Evolutionary conservation across 305 asterid species (phyloP).

Genomic region (Galium porrigens): DNA sequence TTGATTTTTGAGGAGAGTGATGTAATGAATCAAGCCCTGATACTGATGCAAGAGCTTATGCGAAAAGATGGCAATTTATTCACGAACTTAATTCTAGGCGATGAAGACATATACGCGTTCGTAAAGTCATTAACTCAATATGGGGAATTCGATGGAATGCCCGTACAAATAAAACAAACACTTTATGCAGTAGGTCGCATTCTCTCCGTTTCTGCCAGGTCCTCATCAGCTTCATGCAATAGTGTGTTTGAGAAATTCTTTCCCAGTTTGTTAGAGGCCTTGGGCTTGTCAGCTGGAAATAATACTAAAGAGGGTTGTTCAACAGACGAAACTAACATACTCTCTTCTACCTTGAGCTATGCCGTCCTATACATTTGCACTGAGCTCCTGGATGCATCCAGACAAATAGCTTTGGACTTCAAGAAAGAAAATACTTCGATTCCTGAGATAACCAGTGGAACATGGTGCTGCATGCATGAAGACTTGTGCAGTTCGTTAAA

Average conservation of each 20-base stretch:
- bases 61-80: constrained; percentile 34
- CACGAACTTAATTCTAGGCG: constrained; percentile 41
- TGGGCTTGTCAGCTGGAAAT: constrained; percentile 44
- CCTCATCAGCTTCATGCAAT: constrained; percentile 51
- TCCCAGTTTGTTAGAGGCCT: constrained; percentile 42
- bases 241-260: constrained; percentile 55
- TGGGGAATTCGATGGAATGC: constrained; percentile 32
- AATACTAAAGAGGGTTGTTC: constrained; percentile 20
- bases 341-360: constrained; percentile 31
- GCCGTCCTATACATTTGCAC: constrained; percentile 56
- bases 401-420: constrained; percentile 37
- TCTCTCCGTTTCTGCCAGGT: constrained; percentile 45
- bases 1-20: constrained; percentile 58
- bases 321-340: constrained; percentile 18
- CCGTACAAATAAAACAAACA: constrained; percentile 49
- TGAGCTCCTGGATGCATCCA: constrained; percentile 68
- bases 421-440: constrained; percentile 18
- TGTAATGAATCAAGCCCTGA: constrained; percentile 47
- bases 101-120: constrained; percentile 48
- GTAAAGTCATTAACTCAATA: constrained; percentile 36
- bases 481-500: constrained; percentile 34
- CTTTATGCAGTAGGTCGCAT: constrained; percentile 60
- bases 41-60: constrained; percentile 50
- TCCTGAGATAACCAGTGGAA: constrained; percentile 28
- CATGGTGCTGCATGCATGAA: constrained; percentile 43